phyloP scores from a whole-genome alignment of 345 rosid genomes.

The Conringia planisiliqua region DNA sequence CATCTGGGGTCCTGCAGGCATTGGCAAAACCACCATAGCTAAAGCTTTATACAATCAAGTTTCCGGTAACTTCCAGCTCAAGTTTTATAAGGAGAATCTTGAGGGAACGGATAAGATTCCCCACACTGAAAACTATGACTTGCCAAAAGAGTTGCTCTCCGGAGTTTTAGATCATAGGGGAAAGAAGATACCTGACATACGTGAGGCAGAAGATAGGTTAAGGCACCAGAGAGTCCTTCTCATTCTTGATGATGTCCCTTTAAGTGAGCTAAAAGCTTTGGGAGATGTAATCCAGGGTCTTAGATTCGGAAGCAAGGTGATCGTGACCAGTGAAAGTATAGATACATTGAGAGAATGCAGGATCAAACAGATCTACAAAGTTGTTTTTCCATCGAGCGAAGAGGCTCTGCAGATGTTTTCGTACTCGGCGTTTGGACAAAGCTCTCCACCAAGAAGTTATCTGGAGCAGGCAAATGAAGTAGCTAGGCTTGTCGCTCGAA shows the following conservation, averaged over 20 bases:
- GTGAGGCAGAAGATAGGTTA: neutral
- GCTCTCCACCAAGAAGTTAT: constrained; percentile 19
- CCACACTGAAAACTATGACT: neutral
- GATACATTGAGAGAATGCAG: neutral
- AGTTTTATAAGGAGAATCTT: neutral
- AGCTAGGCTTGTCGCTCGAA: neutral
- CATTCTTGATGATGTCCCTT: neutral
- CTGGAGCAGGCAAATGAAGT: neutral
- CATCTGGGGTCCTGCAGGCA: constrained; percentile 1
- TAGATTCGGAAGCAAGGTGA: constrained; percentile 10
- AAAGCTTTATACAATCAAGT: neutral
- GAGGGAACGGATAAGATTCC: neutral
- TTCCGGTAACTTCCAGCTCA: neutral
- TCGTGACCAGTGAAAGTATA: neutral
- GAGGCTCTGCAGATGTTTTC: constrained; percentile 7
- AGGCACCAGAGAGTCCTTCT: constrained; percentile 11
- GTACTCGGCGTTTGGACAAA: constrained; percentile 16
- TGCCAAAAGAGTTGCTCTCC: neutral
- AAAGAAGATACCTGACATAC: neutral
- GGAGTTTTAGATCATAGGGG: neutral
- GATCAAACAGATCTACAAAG: constrained; percentile 1
- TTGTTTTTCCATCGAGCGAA: neutral
- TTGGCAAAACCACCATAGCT: constrained; percentile 23
- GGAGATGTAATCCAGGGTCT: neutral
- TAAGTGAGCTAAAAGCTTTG: neutral